Percentiles rank a stretch among this genome's conserved stretches.
Evolutionary conservation across 2,329 filamentous ascomycete genomes (phyloP).

Genomic region (Westerdykella sp.): DNA sequence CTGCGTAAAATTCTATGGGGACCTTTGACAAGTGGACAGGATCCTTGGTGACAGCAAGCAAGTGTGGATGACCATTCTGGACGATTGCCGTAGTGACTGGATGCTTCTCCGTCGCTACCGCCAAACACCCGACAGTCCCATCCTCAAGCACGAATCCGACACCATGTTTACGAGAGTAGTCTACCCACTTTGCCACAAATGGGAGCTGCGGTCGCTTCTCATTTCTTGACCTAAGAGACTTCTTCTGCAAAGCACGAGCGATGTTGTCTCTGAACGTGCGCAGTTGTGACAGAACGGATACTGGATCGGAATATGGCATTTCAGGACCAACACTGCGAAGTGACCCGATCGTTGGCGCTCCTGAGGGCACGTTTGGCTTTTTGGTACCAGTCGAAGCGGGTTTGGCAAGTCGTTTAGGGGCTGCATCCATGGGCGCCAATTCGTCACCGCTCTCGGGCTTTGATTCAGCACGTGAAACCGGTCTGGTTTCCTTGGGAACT

Average conservation of each 20-base stretch:
- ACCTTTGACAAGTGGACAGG: constrained; percentile 41
- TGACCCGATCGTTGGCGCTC: constrained; percentile 14
- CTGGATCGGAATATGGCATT: constrained; percentile 39
- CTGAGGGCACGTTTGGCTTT: constrained; percentile 10
- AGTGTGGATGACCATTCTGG: constrained; percentile 63
- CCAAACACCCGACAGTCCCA: constrained; percentile 66
- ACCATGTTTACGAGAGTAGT: constrained; percentile 82
- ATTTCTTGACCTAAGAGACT: constrained; percentile 25
- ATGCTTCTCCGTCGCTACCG: constrained; percentile 41
- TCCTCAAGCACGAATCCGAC: constrained; percentile 79
- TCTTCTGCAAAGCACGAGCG: constrained; percentile 38
- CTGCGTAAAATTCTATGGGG: constrained; percentile 66
- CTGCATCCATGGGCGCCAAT: constrained; percentile 17
- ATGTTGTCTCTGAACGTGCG: constrained; percentile 44
- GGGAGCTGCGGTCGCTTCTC: constrained; percentile 50
- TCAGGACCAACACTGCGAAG: constrained; percentile 22
- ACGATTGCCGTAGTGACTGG: constrained; percentile 69
- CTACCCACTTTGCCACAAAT: constrained; percentile 72
- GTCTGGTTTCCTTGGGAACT: constrained; percentile 23
- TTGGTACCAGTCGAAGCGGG: constrained; percentile 10
- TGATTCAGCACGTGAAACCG: constrained; percentile 21
- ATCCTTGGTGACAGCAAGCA: constrained; percentile 60
- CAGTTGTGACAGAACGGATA: constrained; percentile 41
- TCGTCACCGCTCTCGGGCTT: constrained; percentile 18
- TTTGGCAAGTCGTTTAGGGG: constrained; percentile 14